phyloP scores from a whole-genome alignment of 129 eudicot genomes.

The Kitagawia praeruptora region DNA sequence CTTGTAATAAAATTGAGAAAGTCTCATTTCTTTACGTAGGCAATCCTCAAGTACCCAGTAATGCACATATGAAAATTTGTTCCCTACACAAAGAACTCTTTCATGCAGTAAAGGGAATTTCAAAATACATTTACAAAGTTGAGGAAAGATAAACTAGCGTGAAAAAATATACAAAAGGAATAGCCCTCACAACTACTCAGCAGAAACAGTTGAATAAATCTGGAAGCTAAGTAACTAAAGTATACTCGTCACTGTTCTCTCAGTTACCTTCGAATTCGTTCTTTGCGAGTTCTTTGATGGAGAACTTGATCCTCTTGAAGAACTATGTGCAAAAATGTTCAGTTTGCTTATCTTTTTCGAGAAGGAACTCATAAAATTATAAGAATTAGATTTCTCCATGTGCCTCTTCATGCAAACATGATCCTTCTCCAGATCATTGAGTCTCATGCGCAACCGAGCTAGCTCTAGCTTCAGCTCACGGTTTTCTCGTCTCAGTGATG shows the following conservation, averaged over 20 bases:
- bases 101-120: too few species aligned
- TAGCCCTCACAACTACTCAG: neutral
- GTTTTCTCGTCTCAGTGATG: slow-evolving; percentile 82
- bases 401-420: slow-evolving; percentile 94
- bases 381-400: slow-evolving; percentile 69
- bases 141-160: neutral
- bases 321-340: slow-evolving; percentile 60
- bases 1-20: too few species aligned
- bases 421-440: slow-evolving; percentile 91
- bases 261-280: slow-evolving; percentile 66
- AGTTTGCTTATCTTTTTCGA: slow-evolving; percentile 63
- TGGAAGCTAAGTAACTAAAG: neutral
- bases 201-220: neutral
- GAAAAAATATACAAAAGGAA: neutral
- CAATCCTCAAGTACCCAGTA: too few species aligned
- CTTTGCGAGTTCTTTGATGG: slow-evolving; percentile 72
- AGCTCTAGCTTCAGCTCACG: slow-evolving; percentile 87
- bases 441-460: slow-evolving; percentile 83
- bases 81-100: too few species aligned
- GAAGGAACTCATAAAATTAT: slow-evolving; percentile 68
- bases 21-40: too few species aligned
- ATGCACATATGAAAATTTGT: too few species aligned
- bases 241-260: slow-evolving; percentile 26
- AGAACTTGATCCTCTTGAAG: slow-evolving; percentile 73
- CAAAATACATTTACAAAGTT: slow-evolving; percentile 34